Percentiles rank a stretch among this genome's conserved stretches.
These are phyloP conservation scores for Solioccasus polychromus DNA, from an alignment of 768 basidiomycete species.

Conservation along the genomic window DNA sequence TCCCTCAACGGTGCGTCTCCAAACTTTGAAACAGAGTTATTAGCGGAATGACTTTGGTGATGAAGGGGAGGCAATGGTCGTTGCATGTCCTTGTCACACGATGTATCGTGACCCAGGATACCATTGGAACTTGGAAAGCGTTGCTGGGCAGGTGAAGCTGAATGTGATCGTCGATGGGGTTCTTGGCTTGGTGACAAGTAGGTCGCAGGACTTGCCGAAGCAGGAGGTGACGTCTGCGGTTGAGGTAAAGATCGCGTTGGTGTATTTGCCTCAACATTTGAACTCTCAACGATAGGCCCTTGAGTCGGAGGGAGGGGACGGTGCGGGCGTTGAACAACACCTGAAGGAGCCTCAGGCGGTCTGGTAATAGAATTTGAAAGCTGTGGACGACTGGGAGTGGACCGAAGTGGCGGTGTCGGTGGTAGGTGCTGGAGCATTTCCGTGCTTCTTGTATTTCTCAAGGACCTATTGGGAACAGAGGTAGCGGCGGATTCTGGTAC, in stretches of 20 bases:
- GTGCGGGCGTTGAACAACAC: conserved; percentile 19
- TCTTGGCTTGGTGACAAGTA: conserved; percentile 50
- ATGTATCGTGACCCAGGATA: conserved; percentile 10
- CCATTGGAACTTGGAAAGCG: conserved; percentile 26
- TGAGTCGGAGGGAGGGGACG: conserved; percentile 32
- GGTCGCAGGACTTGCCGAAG: conserved; percentile 17
- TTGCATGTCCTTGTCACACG: conserved; percentile 30
- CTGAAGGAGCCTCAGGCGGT: conserved; percentile 17
- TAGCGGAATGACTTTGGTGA: conserved; percentile 26
- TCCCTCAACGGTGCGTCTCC: conserved; percentile 30
- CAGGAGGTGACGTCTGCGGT: conserved; percentile 22
- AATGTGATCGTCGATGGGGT: conserved; percentile 60
- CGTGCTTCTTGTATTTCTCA: conserved; percentile 30
- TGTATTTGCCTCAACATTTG: conserved; percentile 17
- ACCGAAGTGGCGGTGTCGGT: conserved; percentile 21
- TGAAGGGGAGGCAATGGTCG: conserved; percentile 25
- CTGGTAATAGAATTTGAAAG: conserved; percentile 22
- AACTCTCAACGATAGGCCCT: conserved; percentile 17
- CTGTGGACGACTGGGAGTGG: conserved; percentile 30
- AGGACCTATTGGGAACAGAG: conserved; percentile 31
- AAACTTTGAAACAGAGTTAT: conserved; percentile 29
- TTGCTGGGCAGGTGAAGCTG: conserved; percentile 43
- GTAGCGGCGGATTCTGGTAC: conserved; percentile 32
- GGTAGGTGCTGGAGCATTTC: conserved; percentile 25
- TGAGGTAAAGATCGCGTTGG: conserved; percentile 21